Evolutionary conservation across 441 rosid genomes (phyloP), one percentile per base, ranked within the genome.

Genomic region (Corymbia calophylla): DNA sequence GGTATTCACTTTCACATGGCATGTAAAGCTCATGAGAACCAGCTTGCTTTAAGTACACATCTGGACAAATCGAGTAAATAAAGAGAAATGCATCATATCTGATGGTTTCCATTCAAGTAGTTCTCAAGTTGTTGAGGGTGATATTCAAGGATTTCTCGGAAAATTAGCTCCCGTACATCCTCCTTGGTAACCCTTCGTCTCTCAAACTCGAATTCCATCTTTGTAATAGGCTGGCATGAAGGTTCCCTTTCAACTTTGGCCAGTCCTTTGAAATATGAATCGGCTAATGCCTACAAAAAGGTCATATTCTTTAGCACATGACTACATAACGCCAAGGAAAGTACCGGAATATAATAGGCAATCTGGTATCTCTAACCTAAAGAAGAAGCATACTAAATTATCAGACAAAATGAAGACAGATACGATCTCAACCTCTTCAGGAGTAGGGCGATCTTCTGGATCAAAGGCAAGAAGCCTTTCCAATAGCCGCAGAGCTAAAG

Each of bases 121-220:
- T 96, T 96, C 91, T 96, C 94, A 10, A 95, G 97, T 88, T 96
- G 94, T 80, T 93, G 97, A 91, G 98, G 99, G 95, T 97, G 98
- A 91, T 97, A 97, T 89, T 97, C 99, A 32, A 97, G 92, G 90
- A 97, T 95, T 94, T 98, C 99, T 32, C 96, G 92, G 90, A 96
- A 98, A 73, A 98, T 96, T 87, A 98, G 94, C 91, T 97, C 98
- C 90, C 95, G 87, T 87, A 97, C 94, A 90, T 98, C 99, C 88
- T 97, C 98, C 91, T 97, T 97, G 48, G 97, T 96, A 70, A 96
- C 97, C 89, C 94, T 96, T 82, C 97, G 92, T 89, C 98, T 94
- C 95, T 98, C 99, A 87, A 98, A 98, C 92, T 97, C 98, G 88
- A 98, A 98, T 90, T 96, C 98, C 97, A 96, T 96, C 92, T 94